Evolutionary conservation across 495 filamentous ascomycete genomes (phyloP), one percentile per base, ranked within the genome.

Genomic region (Elaphomyces granulatus): DNA sequence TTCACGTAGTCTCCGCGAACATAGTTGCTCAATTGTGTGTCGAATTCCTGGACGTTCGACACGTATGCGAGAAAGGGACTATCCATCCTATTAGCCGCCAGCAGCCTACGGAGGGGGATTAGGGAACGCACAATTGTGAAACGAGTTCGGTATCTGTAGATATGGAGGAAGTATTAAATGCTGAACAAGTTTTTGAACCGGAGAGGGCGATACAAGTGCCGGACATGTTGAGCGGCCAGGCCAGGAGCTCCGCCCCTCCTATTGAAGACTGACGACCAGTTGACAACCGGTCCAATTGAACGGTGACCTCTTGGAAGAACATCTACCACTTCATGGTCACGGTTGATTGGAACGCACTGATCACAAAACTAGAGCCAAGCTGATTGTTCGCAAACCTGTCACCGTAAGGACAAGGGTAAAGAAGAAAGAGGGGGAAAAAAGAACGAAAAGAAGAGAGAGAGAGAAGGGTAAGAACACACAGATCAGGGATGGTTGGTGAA

Each of bases 1-100:
- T 75, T 70, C 37, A 86, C 70, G 56, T 83, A 94, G 40, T 68
- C 71, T n/a, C 71, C 77, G 26, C 68, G 64, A 39, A 95, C 70
- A 52, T 90, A 94, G 38, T 70, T 57, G 40, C 58, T 71, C 54
- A 99, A 63, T 47, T 79, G 74, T 32, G 69, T 46, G 53, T 99
- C 92, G 55, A 99, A 96, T 17, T 77, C 65, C 19, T 72, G 58
- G n/a, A 72, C 65, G 51, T 77, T 77, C 37, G 81, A 75, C 51
- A 95, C 87, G 46, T 70, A 81, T 45, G 77, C 62, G 39, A 99
- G 75, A 54, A 95, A 99, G 38, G 90, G 81, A 61, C 88, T 96
- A 50, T 23, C 37, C 23, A 26, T 32, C 20, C 15, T 3, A 40
- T 67, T 37, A 68, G 61, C 43, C 23, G 44, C 21, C 31, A 44